Conservation (phyloP, 352 stramenopile genomes). For the Pythium aquatile region DNA sequence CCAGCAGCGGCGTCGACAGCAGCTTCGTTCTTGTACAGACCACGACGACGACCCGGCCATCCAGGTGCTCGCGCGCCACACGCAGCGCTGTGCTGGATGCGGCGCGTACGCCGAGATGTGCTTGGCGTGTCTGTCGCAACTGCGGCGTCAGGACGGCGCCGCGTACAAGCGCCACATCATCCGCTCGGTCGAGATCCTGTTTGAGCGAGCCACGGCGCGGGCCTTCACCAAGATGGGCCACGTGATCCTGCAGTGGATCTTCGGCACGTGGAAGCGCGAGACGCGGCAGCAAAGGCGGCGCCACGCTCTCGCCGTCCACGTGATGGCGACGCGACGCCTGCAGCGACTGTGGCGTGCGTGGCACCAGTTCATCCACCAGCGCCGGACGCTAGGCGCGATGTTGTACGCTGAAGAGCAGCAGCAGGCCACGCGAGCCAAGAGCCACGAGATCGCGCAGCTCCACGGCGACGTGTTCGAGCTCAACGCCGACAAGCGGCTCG, state of each 20-base stretch:
- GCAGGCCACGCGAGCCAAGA: conserved; percentile 37
- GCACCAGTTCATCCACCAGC: conserved; percentile 56
- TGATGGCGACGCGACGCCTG: conserved; percentile 34
- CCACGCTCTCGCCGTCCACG: conserved; percentile 15
- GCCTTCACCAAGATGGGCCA: conserved; percentile 56
- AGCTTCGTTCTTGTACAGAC: neutral
- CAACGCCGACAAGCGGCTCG: conserved; percentile 32
- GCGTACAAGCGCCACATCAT: conserved; percentile 69
- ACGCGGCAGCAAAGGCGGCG: conserved; percentile 33
- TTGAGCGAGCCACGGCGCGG: conserved; percentile 52
- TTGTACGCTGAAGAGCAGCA: conserved; percentile 66
- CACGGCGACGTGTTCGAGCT: conserved; percentile 63
- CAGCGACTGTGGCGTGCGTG: conserved; percentile 46
- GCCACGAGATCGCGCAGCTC: conserved; percentile 46
- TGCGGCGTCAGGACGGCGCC: conserved; percentile 55
- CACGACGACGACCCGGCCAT: neutral
- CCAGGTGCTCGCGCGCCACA: conserved; percentile 1
- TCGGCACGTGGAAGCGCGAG: conserved; percentile 53
- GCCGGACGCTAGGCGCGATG: conserved; percentile 69
- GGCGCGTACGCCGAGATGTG: conserved; percentile 68
- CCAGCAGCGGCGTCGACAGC: neutral
- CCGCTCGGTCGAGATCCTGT: conserved; percentile 59
- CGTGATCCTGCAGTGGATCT: conserved; percentile 64
- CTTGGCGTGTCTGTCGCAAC: conserved; percentile 62
- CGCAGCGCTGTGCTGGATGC: conserved; percentile 55